Base-by-base conservation (phyloP, 2,329 filamentous ascomycete genomes). In the Pseudofabraea citricarpa region DNA sequence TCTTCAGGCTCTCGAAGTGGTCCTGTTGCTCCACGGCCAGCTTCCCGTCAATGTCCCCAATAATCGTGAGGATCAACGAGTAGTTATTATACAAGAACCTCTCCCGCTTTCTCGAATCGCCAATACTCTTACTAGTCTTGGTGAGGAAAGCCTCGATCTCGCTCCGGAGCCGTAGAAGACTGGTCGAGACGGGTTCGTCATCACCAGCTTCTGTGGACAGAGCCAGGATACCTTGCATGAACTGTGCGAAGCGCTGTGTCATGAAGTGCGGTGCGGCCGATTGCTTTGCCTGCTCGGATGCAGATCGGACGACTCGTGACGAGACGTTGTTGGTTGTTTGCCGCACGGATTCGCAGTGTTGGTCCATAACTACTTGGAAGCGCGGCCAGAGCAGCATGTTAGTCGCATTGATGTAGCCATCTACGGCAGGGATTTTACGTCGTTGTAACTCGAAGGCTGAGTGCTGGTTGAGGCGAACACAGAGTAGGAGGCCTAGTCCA, bases 331-430 rank as follows among this genome's bases (percentile, higher is more conserved):
- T 81, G 46, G 63, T 83, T 58, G 73, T 73, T 61, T 60, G 75
- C 40, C 85, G 85, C 26, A 98, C 75, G 1, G 88, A 94, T 42
- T 95, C 90, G 67, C 87, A 90, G 62, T 98, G 93, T 43, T 84
- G 77, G 61, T 95, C 90, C 81, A 98, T 95, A 55, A 95, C 83
- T 44, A 88, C 79, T 65, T 98, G 94, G 57, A 98, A 87, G 20
- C 91, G 84, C 6, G 93, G 93, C 93, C 93, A 98, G 5, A 98
- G 78, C 3, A 93, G 79, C 89, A 98, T 98, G 59, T 86, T 90
- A 5, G 89, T 95, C 36, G 82, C 90, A 62, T 98, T 98, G 61
- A 96, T 84, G 61, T 98, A 98, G 29, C 81, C 77, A 59, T 98
- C 93, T 2, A 88, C 83, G 5, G 89, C 84, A 0, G 93, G 93